phyloP scores from a whole-genome alignment of 805 yeast genomes.

The Myxozyma neglecta region DNA sequence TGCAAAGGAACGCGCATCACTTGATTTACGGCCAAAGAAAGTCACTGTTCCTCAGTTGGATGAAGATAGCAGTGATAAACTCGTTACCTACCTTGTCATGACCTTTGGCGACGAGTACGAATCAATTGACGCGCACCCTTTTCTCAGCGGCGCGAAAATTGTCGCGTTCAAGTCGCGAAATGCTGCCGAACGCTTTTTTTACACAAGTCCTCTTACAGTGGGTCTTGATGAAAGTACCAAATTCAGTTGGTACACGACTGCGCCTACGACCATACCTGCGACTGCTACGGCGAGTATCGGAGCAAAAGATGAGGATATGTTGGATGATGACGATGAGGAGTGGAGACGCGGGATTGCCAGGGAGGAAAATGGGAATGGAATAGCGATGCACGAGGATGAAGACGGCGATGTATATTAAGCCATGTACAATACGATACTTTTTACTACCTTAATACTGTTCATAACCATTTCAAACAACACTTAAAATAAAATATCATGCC shows the following conservation, averaged over 20 bases:
- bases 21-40: slow-evolving; percentile 45
- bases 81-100: slow-evolving; percentile 1
- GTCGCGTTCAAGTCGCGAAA: slow-evolving; percentile 42
- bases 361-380: slow-evolving; percentile 14
- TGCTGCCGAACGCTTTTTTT: slow-evolving; percentile 41
- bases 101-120: slow-evolving; percentile 40
- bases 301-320: slow-evolving; percentile 10
- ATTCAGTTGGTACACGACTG: slow-evolving; percentile 14
- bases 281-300: background rate
- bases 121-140: slow-evolving; percentile 26
- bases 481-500: background rate
- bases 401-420: slow-evolving; percentile 22
- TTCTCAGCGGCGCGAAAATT: slow-evolving; percentile 11
- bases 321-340: slow-evolving; percentile 9
- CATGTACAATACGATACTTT: background rate
- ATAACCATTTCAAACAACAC: background rate
- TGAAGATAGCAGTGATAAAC: background rate
- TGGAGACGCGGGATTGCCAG: slow-evolving; percentile 5
- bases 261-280: background rate
- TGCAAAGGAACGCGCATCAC: slow-evolving; percentile 34
- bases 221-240: slow-evolving; percentile 1
- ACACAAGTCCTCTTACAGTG: slow-evolving; percentile 6
- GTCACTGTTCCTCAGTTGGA: slow-evolving; percentile 40
- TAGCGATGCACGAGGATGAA: slow-evolving; percentile 19
- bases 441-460: background rate